Evolutionary conservation across 805 yeast genomes (phyloP), one percentile per base, ranked within the genome.

Genomic region (Schwanniomyces occidentalis): DNA sequence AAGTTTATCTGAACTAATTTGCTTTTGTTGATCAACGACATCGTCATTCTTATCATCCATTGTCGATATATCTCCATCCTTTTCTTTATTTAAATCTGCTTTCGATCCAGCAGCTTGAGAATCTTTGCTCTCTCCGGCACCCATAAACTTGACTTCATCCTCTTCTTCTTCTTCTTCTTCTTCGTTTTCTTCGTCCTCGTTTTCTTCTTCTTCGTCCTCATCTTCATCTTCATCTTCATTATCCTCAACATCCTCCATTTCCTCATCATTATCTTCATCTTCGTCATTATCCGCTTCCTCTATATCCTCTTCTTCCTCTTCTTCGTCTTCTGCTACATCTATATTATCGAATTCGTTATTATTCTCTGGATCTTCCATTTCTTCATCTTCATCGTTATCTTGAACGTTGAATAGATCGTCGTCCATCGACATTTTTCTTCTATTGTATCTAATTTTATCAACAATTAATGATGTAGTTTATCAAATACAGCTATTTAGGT

Each of bases 401-500:
- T 42, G 49, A 16, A 24, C 51, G 16, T 48, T 48, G 40, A 58
- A 58, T 24, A 58, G 45, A 31, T 58, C 62, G 24, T 65, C 67
- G 10, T 59, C 58, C 47, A 16, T 41, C 43, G 33, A 39, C 52
- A 14, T 45, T 51, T 9, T 51, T n/a, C n/a, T n/a, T n/a, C n/a
- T n/a, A n/a, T n/a, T n/a, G n/a, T n/a, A n/a, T n/a, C n/a, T n/a
- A n/a, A n/a, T n/a, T n/a, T n/a, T n/a, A n/a, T n/a, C n/a, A n/a
- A n/a, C n/a, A n/a, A n/a, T n/a, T n/a, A n/a, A n/a, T n/a, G n/a
- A n/a, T n/a, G n/a, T n/a, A n/a, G n/a, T n/a, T n/a, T n/a, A n/a
- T n/a, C n/a, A n/a, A n/a, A n/a, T n/a, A n/a, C n/a, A n/a, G n/a
- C n/a, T n/a, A n/a, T n/a, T n/a, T n/a, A n/a, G n/a, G n/a, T n/a